Base-by-base conservation (phyloP, 129 eudicot genomes). In the Escallonia herrerae region DNA sequence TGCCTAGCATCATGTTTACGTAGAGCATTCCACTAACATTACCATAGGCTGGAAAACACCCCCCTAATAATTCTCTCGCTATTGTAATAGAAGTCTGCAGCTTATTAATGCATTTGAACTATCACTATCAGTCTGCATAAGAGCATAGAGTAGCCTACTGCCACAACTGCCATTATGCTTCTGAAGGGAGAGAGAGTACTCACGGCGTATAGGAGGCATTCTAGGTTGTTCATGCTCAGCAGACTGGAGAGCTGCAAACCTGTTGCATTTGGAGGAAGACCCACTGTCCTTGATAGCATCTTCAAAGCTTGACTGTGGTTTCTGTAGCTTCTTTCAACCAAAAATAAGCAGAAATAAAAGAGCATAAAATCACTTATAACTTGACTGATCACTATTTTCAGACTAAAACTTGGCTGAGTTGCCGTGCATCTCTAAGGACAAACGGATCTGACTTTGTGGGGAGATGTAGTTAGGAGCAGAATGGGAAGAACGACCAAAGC, bases 181-280 rank as follows among this genome's bases (percentile, higher is more conserved):
- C 2, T 49, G 12, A 54, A 43, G 60, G 12, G 52, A 9, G 67
- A 43, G 63, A 65, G 59, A 59, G 45, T 50, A 42, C 85, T 73
- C 59, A 84, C 90, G 74, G 63, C 79, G 77, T 5, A 77, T 58
- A 7, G 75, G 73, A 68, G 83, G 52, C 58, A 64, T 43, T 71
- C 60, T 62, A 8, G 74, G 83, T 38, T 56, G 79, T 52, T 74
- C 69, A 45, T 74, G 75, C 13, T 74, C 68, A 74, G 62, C 68
- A 7, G 82, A 65, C 15, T 66, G 61, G 11, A 78, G 48, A 1
- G 80, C 47, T 4, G 71, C 56, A 40, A 67, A 76, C 56, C 52
- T 76, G 60, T 37, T 72, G 70, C 50, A 45, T 45, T 14, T 69
- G 7, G 81, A 84, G 44, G 83, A 84, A 43, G 80, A 78, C 48